phyloP scores from a whole-genome alignment of 164 flowering plant species.

The Vitis rupestris region DNA sequence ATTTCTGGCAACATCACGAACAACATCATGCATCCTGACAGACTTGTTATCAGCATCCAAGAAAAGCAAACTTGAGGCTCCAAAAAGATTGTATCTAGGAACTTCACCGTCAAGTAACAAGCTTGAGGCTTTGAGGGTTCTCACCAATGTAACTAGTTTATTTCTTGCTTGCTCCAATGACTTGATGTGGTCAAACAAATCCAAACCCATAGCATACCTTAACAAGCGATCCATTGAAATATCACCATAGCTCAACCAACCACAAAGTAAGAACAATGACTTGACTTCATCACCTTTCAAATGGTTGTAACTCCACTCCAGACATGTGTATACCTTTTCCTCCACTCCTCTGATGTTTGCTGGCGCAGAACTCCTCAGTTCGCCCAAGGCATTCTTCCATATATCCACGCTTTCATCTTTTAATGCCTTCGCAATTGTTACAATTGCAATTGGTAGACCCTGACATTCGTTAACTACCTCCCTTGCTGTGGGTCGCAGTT shows the following conservation, averaged over 20 bases:
- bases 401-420: no score
- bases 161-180: constrained; percentile 2
- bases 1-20: constrained; percentile 2
- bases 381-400: constrained; percentile 11
- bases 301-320: constrained; percentile 12
- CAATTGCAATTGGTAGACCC: constrained; percentile 6
- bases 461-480: constrained; percentile 4
- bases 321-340: not conserved
- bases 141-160: constrained; percentile 1
- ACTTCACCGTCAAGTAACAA: not conserved
- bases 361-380: not conserved
- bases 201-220: constrained; percentile 5
- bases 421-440: not conserved
- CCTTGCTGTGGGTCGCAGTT: not conserved
- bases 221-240: not conserved
- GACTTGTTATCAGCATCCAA: no score
- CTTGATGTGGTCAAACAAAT: not conserved
- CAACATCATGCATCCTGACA: not conserved
- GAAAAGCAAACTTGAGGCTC: no score
- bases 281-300: constrained; percentile 8
- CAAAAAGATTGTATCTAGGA: no score
- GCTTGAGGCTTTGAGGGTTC: constrained; percentile 1
- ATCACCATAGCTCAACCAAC: not conserved
- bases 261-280: constrained; percentile 9
- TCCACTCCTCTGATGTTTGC: not conserved